Percentiles rank a stretch among this genome's conserved stretches.
phyloP scores from a whole-genome alignment of 2,329 filamentous ascomycete species.

The Emericellopsis atlantica region DNA sequence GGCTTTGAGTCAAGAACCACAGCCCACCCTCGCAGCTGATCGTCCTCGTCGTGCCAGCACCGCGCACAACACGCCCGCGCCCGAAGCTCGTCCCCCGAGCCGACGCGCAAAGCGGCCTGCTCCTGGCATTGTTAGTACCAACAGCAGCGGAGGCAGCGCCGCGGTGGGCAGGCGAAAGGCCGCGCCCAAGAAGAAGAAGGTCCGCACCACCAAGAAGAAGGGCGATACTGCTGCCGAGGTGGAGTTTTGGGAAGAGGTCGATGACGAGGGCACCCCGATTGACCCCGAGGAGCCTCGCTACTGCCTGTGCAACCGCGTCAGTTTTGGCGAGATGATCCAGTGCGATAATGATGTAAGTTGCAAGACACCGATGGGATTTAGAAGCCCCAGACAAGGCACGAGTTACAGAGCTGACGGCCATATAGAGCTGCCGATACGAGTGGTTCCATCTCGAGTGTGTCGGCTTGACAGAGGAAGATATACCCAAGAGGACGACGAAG shows the following conservation, averaged over 20 bases:
- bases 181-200: conserved; percentile 51
- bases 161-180: conserved; percentile 62
- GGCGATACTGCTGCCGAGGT: conserved; percentile 19
- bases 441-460: conserved; percentile 82
- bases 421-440: conserved; percentile 58
- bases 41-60: conserved; percentile 43
- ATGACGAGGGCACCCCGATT: conserved; percentile 57
- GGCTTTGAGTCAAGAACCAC: conserved; percentile 36
- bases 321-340: conserved; percentile 72
- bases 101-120: conserved; percentile 58
- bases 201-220: conserved; percentile 32
- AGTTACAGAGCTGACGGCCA: no score
- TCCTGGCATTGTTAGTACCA: conserved; percentile 56
- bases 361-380: background rate
- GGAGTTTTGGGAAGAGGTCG: conserved; percentile 43
- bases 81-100: conserved; percentile 31
- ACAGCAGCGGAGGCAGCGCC: conserved; percentile 46
- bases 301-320: conserved; percentile 68
- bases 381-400: no score
- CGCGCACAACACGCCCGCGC: conserved; percentile 43
- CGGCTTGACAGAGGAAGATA: conserved; percentile 38
- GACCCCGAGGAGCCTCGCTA: conserved; percentile 67
- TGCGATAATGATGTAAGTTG: conserved; percentile 70
- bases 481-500: conserved; percentile 61
- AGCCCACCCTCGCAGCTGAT: conserved; percentile 34